A percentile compares a stretch with the other conserved stretches of the same genome.
phyloP scores from a whole-genome alignment of 169 alveolate species.

The Ichthyophthirius multifiliis region DNA sequence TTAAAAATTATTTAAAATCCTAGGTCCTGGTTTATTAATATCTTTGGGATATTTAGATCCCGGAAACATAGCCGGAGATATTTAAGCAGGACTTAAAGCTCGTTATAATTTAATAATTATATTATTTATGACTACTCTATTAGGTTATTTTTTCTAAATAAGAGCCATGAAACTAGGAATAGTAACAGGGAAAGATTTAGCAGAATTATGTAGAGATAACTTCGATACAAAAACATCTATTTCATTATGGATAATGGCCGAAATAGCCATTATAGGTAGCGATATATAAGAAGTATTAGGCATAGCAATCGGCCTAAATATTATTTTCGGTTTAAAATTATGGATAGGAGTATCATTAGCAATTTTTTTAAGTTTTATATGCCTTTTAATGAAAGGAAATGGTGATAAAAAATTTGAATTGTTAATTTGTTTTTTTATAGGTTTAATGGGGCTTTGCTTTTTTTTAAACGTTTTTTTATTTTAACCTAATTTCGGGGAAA shows the following conservation, averaged over 20 bases:
- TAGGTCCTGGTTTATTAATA: constrained; percentile 51
- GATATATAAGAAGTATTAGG: constrained; percentile 82
- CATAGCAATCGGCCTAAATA: constrained; percentile 60
- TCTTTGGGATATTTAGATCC: constrained; percentile 55
- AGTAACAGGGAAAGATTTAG: constrained; percentile 48
- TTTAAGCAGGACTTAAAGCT: constrained; percentile 45
- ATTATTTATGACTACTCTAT: constrained; percentile 32
- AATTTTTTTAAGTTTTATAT: constrained; percentile 52
- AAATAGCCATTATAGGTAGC: constrained; percentile 76
- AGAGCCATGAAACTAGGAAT: constrained; percentile 40
- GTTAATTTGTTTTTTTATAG: constrained; percentile 45
- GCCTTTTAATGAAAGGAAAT: constrained; percentile 44
- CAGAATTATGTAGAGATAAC: constrained; percentile 54
- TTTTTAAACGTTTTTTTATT: constrained; percentile 44
- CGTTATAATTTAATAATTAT: constrained; percentile 45
- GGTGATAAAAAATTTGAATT: constrained; percentile 60
- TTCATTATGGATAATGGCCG: constrained; percentile 65
- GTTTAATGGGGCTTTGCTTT: constrained; percentile 68
- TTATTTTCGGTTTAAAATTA: constrained; percentile 54
- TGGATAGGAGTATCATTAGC: constrained; percentile 70
- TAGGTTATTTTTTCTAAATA: constrained; percentile 37
- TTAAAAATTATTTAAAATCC: background rate
- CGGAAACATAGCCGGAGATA: constrained; percentile 59
- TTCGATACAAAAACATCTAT: constrained; percentile 32
- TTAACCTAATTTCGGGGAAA: constrained; percentile 37